Evolutionary conservation across 2,329 filamentous ascomycete genomes (phyloP).

Genomic region (Venturiaceae sp.): DNA sequence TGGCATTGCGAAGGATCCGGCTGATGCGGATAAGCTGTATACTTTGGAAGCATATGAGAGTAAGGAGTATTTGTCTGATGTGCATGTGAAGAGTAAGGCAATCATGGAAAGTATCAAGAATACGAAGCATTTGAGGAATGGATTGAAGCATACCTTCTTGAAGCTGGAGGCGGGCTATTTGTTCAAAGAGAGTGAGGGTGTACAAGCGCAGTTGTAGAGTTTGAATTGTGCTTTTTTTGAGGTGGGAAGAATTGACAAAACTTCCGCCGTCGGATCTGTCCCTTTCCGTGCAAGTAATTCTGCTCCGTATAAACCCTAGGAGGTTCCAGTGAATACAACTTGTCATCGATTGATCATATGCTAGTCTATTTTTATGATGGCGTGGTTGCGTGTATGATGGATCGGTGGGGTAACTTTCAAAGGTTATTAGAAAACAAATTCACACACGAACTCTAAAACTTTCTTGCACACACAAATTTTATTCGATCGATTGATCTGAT

Average conservation of each 20-base stretch:
- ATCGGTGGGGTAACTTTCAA: too few relatives aligned
- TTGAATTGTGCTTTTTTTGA: background rate
- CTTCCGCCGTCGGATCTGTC: too few relatives aligned
- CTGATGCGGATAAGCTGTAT: slow-evolving; percentile 11
- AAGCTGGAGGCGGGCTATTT: slow-evolving; percentile 13
- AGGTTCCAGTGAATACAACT: too few relatives aligned
- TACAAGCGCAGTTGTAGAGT: background rate
- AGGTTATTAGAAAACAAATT: too few relatives aligned
- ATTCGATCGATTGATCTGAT: background rate
- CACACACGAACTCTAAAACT: background rate
- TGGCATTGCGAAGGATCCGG: slow-evolving; percentile 13
- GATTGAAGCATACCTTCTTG: slow-evolving; percentile 11
- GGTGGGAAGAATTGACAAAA: background rate
- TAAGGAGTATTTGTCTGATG: slow-evolving; percentile 15
- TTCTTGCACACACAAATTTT: background rate
- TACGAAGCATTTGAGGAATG: slow-evolving; percentile 11
- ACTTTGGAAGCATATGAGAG: slow-evolving; percentile 16
- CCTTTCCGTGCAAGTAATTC: too few relatives aligned
- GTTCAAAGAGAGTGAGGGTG: background rate
- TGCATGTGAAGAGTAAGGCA: slow-evolving; percentile 16
- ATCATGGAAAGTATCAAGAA: slow-evolving; percentile 14
- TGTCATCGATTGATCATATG: too few relatives aligned
- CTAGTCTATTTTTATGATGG: too few relatives aligned
- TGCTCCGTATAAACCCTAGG: too few relatives aligned
- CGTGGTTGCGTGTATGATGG: too few relatives aligned